A percentile compares a stretch with the other conserved stretches of the same genome.
phyloP scores from a whole-genome alignment of 2,329 filamentous ascomycete species.

The Malbranchea zuffiana region DNA sequence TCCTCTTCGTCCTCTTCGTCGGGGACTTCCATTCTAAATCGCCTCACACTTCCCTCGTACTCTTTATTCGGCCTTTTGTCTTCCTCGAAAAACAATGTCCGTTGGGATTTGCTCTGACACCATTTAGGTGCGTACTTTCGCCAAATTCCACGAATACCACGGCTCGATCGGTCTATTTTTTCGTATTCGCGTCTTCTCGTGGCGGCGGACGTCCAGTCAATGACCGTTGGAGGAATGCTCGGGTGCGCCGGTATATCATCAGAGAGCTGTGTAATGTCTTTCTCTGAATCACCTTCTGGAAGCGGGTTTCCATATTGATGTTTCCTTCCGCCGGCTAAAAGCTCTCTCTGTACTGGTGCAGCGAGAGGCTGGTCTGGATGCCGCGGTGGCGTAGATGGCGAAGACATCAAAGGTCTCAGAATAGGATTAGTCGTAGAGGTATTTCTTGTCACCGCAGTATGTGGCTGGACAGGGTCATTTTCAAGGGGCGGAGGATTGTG shows the following conservation, averaged over 20 bases:
- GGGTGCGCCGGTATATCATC: conserved; percentile 10
- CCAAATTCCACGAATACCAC: conserved; percentile 34
- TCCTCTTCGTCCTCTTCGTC: conserved; percentile 21
- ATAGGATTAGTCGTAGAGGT: too few species aligned
- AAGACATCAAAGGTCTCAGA: too few species aligned
- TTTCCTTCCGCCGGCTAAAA: too few species aligned
- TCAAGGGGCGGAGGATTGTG: not conserved
- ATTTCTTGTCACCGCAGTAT: too few species aligned
- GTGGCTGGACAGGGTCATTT: too few species aligned
- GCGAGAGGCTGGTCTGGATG: too few species aligned
- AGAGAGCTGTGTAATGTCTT: not conserved
- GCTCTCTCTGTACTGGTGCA: too few species aligned
- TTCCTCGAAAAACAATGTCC: conserved; percentile 35
- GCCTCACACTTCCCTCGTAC: conserved; percentile 36
- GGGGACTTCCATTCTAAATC: conserved; percentile 36
- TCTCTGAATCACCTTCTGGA: too few species aligned
- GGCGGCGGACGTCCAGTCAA: conserved; percentile 38
- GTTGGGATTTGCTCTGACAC: conserved; percentile 25
- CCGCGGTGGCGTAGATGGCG: too few species aligned
- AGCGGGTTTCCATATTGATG: too few species aligned
- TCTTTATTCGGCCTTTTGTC: conserved; percentile 25
- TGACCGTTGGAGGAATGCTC: conserved; percentile 30
- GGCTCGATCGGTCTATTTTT: conserved; percentile 42
- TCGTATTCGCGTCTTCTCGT: conserved; percentile 38
- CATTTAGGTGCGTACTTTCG: conserved; percentile 32